These are phyloP conservation scores for Pisolithus albus DNA, from an alignment of 768 basidiomycete species.

Conservation along the genomic window DNA sequence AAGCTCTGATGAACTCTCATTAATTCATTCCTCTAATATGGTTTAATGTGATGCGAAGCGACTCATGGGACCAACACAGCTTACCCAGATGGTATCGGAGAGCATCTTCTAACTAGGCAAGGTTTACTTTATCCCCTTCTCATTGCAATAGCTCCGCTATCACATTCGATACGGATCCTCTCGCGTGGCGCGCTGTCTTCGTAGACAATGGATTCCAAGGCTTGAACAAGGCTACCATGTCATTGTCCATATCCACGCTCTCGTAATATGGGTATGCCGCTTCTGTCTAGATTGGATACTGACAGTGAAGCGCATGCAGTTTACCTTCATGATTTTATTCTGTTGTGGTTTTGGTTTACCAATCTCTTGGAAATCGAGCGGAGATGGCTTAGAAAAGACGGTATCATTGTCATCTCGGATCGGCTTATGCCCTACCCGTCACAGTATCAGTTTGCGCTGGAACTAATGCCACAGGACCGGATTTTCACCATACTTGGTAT, in stretches of 20 bases:
- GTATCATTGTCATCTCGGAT: neutral
- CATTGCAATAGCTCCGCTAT: constrained; percentile 1
- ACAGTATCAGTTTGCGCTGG: neutral
- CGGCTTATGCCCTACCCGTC: constrained; percentile 7
- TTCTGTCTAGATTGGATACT: no score
- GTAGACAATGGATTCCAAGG: neutral
- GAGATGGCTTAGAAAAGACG: no score
- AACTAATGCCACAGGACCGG: neutral
- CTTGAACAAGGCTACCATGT: constrained; percentile 8
- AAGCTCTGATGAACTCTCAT: neutral
- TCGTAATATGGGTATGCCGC: constrained; percentile 3
- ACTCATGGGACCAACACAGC: constrained; percentile 41
- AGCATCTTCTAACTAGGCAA: constrained; percentile 35
- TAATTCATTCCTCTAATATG: no score
- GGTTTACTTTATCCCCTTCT: constrained; percentile 18
- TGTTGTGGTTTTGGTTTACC: no score
- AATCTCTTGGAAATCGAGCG: no score
- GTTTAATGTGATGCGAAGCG: neutral
- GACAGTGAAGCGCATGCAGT: neutral
- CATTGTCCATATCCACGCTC: constrained; percentile 19
- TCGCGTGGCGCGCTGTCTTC: neutral
- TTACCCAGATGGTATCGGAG: constrained; percentile 37
- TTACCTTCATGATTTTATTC: no score
- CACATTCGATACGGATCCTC: neutral
- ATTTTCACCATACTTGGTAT: constrained; percentile 4